Evolutionary conservation across 352 stramenopile species (phyloP).

Genomic region (Phytophthora brassicae): DNA sequence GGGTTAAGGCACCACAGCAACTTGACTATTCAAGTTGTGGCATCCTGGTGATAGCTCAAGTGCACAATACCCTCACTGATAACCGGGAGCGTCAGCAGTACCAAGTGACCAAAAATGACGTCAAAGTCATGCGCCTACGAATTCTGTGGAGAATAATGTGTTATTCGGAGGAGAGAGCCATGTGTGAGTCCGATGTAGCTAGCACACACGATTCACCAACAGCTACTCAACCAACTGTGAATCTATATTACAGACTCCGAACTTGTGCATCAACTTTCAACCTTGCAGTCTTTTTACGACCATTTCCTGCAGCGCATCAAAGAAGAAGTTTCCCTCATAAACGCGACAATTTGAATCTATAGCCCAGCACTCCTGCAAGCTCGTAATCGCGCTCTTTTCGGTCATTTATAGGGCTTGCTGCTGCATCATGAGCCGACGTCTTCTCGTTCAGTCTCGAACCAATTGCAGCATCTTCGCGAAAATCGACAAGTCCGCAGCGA

Average conservation of each 20-base stretch:
- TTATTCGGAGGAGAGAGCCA: not conserved
- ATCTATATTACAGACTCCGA: constrained; percentile 1
- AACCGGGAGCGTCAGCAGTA: not conserved
- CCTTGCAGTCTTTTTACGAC: not conserved
- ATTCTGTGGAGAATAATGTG: constrained; percentile 10
- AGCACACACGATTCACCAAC: not conserved
- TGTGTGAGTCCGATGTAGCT: not conserved
- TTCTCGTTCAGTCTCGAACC: not conserved
- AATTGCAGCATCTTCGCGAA: not conserved
- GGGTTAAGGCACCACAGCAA: not conserved
- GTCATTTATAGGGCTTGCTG: not conserved
- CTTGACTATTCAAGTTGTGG: constrained; percentile 1
- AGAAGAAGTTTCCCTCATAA: not conserved
- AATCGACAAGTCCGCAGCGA: not conserved
- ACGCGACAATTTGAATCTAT: too few relatives aligned
- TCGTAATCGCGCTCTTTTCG: not conserved
- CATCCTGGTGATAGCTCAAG: constrained; percentile 4
- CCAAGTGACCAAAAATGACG: not conserved
- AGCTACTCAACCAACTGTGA: constrained; percentile 2
- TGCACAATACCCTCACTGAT: not conserved
- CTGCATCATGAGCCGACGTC: not conserved
- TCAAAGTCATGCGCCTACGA: not conserved
- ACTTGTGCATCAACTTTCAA: not conserved
- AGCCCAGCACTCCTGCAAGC: not conserved
- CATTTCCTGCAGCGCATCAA: not conserved